Percentiles rank a stretch among this genome's conserved stretches.
Conservation (phyloP, 106 monocot species). For the Allium fistulosum region DNA sequence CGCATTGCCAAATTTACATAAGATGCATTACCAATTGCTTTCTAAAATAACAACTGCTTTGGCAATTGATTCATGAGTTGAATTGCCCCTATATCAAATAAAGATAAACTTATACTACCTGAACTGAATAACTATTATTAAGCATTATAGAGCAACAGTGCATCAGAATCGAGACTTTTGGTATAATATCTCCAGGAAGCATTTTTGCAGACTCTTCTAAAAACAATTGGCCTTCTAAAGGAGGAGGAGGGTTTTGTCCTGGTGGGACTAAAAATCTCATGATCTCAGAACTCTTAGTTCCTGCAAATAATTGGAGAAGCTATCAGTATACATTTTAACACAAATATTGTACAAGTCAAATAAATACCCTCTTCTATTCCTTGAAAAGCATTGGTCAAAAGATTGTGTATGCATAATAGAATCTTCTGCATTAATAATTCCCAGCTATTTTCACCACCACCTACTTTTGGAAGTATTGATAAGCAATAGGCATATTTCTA, state of each 20-base stretch:
- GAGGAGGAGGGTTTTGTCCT: constrained; percentile 62
- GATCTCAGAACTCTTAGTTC: constrained; percentile 34
- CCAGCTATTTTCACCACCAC: constrained; percentile 69
- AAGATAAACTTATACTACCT: constrained; percentile 29
- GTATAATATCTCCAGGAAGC: constrained; percentile 30
- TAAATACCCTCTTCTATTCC: constrained; percentile 78
- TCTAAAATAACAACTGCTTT: too few species aligned
- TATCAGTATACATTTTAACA: not conserved
- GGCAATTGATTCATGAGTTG: too few species aligned
- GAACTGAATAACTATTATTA: constrained; percentile 46
- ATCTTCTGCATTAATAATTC: constrained; percentile 62
- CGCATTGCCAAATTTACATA: too few species aligned
- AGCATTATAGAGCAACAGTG: constrained; percentile 67
- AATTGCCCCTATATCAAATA: too few species aligned
- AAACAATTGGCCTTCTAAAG: constrained; percentile 28
- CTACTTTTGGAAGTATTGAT: constrained; percentile 64
- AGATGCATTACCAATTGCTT: too few species aligned
- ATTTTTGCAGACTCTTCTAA: constrained; percentile 28
- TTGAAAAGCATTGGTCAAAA: constrained; percentile 63
- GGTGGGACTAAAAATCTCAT: constrained; percentile 63
- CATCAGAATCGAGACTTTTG: constrained; percentile 56
- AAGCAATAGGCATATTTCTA: constrained; percentile 57
- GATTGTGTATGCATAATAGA: constrained; percentile 48
- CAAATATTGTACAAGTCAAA: not conserved
- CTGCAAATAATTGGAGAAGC: constrained; percentile 25